Evolutionary conservation across 2,329 filamentous ascomycete genomes (phyloP).

Genomic region (Neonectria hederae): DNA sequence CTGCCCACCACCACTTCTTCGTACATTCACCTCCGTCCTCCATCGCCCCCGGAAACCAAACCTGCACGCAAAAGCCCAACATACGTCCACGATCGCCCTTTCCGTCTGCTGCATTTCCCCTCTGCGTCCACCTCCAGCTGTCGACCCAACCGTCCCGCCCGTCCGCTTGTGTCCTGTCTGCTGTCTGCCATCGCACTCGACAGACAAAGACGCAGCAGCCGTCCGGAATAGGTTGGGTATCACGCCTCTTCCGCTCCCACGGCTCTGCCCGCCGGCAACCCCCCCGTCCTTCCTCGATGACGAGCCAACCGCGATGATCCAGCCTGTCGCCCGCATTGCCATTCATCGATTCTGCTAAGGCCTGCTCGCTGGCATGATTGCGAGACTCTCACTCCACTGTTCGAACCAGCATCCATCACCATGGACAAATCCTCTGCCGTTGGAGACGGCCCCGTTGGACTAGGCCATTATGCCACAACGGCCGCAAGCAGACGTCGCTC

Average conservation of each 20-base stretch:
- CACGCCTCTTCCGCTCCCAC: conserved; percentile 29
- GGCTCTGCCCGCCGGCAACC: conserved; percentile 34
- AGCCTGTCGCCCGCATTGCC: conserved; percentile 40
- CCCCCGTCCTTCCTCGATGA: conserved; percentile 42
- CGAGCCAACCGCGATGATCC: conserved; percentile 50
- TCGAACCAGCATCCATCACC: conserved; percentile 38
- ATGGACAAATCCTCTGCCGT: conserved; percentile 50
- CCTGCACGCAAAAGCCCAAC: conserved; percentile 21
- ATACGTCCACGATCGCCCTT: conserved; percentile 3
- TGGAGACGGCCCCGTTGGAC: conserved; percentile 39
- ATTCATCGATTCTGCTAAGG: conserved; percentile 44
- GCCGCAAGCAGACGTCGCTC: conserved; percentile 31
- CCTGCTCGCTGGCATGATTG: conserved; percentile 47
- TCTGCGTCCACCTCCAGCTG: conserved; percentile 22
- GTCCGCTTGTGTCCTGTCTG: conserved; percentile 38
- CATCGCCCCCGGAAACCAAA: conserved; percentile 13
- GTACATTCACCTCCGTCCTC: conserved; percentile 30
- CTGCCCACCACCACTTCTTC: conserved; percentile 35
- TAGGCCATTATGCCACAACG: conserved; percentile 32
- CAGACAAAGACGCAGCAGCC: conserved; percentile 36
- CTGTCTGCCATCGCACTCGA: conserved; percentile 35
- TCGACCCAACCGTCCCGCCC: conserved; percentile 38
- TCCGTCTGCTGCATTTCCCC: conserved; percentile 20
- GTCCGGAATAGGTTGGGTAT: conserved; percentile 44
- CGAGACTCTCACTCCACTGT: conserved; percentile 42